Percentiles rank a stretch among this genome's conserved stretches.
Conservation (phyloP, 352 stramenopile genomes). For the Globisporangium ultimum region DNA sequence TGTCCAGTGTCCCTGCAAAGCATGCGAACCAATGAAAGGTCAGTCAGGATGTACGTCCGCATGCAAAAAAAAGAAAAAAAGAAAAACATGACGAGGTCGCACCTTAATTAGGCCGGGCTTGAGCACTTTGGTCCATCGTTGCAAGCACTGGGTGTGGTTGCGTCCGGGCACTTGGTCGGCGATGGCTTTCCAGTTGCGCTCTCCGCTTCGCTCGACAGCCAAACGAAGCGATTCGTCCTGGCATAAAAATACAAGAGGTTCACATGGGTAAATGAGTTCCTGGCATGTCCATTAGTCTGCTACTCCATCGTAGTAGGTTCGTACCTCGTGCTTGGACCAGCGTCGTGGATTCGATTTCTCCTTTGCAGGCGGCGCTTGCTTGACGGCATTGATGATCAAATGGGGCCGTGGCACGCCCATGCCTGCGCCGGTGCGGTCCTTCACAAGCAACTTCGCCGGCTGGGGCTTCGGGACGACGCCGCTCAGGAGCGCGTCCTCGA, state of each 20-base stretch:
- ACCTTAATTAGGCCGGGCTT: conserved; percentile 92
- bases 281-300: too few relatives aligned
- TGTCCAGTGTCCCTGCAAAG: conserved; percentile 85
- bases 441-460: conserved; percentile 61
- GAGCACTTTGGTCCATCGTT: conserved; percentile 93
- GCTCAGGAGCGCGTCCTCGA: neutral
- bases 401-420: conserved; percentile 69
- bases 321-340: conserved; percentile 77
- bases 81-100: too few relatives aligned
- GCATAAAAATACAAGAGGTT: neutral
- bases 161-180: conserved; percentile 87
- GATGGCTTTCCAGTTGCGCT: conserved; percentile 91
- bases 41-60: neutral
- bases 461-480: conserved; percentile 12
- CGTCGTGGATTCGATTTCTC: conserved; percentile 83
- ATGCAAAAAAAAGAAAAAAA: too few relatives aligned
- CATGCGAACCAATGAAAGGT: neutral
- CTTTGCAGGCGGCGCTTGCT: conserved; percentile 73
- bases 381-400: conserved; percentile 72
- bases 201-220: conserved; percentile 80
- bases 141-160: conserved; percentile 92
- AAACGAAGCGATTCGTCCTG: conserved; percentile 78
- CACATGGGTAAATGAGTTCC: neutral
- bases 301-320: neutral
- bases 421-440: conserved; percentile 70